Conservation (phyloP, 768 basidiomycete genomes). For the Termitomyces sp. region DNA sequence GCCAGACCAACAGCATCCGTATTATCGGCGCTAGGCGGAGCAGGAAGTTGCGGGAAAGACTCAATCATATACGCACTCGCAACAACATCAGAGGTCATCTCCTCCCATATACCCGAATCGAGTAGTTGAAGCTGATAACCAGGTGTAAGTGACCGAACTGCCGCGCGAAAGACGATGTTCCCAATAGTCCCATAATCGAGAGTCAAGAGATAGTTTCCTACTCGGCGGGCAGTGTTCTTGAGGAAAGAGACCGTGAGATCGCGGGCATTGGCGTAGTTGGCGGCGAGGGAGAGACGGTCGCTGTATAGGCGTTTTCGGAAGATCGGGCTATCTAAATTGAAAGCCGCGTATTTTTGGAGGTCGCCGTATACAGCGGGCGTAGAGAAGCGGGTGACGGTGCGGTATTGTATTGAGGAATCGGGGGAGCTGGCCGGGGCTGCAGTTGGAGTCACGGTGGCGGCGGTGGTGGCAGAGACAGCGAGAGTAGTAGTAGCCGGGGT, state of each 20-base stretch:
- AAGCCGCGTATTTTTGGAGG: neutral
- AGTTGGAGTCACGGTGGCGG: neutral
- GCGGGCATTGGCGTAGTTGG: neutral
- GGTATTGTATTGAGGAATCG: neutral
- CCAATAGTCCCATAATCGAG: slow-evolving; percentile 1
- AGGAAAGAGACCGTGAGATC: neutral
- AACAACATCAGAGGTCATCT: neutral
- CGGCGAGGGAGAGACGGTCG: neutral
- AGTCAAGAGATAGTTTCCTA: neutral
- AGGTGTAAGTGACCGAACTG: slow-evolving; percentile 8
- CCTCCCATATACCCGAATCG: neutral
- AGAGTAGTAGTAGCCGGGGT: neutral
- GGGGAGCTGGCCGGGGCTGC: neutral
- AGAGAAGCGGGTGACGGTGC: neutral
- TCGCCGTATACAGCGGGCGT: neutral
- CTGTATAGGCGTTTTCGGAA: slow-evolving; percentile 1
- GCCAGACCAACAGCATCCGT: neutral
- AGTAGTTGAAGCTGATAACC: neutral
- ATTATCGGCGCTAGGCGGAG: neutral
- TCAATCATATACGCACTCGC: neutral
- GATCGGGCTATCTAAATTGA: neutral
- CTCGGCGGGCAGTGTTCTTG: neutral
- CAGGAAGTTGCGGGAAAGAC: neutral
- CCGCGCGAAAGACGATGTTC: slow-evolving; percentile 7
- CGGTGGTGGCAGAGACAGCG: neutral